Base-by-base conservation (phyloP, 176 grass and related monocot species). In the Elymus sibiricus region DNA sequence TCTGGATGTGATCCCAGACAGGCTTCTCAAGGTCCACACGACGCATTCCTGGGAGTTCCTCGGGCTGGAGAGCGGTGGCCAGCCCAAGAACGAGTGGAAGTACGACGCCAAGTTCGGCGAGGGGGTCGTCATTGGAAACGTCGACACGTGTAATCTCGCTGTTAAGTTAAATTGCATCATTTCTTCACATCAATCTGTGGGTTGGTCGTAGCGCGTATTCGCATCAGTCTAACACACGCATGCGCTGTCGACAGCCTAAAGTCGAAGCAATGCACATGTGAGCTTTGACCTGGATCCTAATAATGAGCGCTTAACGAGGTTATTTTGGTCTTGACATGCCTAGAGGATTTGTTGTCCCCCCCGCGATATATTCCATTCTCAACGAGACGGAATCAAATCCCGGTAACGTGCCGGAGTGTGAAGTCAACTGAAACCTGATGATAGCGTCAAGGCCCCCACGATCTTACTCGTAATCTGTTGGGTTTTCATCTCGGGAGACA, bases 11-110 rank as follows among this genome's bases (percentile, higher is more conserved):
- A 77, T 90, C 83, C 83, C 9, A 6, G 88, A 82, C 72, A 70
- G 1, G 29, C 37, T 78, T 24, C 9, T 19, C 62, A 51, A 71
- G 17, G 22, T 77, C 39, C 79, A 69, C 2, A 90, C 88, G n/a
- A 90, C 88, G 72, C 88, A 53, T 49, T 90, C 88, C 22, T 86
- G 83, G 88, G 71, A 70, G 9, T 82, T 90, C 83, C 83, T 90
- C 4, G 79, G 72, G 12, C 88, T 86, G 17, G 64, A 59, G 39
- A 31, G 3, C 5, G 3, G 17, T 2, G 83, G 49, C 27, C 1
- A 16, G 37, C 15, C 16, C 21, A 32, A n/a, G 11, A 0, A 0
- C 2, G 83, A 29, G 11, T 86, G 86, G 86, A 1, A 66, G 13
- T 25, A 71, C 9, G 32, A 29, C 3, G 64, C 65, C 3, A 66